Evolutionary conservation across 148 eudicot species (phyloP).

Genomic region (Simmondsia chinensis): DNA sequence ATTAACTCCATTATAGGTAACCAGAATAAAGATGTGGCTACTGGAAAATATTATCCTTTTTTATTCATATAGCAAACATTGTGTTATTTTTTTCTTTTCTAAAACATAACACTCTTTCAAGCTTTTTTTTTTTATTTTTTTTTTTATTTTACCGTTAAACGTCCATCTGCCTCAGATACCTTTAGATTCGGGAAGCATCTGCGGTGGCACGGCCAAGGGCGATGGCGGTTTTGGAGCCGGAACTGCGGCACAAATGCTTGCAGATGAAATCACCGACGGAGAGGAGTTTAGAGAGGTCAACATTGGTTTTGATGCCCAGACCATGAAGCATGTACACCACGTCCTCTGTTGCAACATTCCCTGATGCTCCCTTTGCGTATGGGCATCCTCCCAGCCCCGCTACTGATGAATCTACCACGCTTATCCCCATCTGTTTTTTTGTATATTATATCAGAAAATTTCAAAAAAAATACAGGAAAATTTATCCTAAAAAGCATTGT

Average conservation of each 20-base stretch:
- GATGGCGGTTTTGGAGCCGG: conserved; percentile 51
- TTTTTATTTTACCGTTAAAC: no score
- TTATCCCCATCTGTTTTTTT: conserved; percentile 61
- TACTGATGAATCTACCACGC: conserved; percentile 41
- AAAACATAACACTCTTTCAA: no score
- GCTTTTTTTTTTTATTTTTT: no score
- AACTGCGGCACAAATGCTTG: conserved; percentile 39
- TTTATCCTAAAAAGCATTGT: no score
- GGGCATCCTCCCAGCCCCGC: conserved; percentile 76
- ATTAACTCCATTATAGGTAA: no score
- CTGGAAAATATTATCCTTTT: no score
- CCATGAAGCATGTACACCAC: conserved; percentile 74
- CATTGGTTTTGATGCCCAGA: conserved; percentile 44
- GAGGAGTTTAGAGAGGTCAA: conserved; percentile 40
- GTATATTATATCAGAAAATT: no score
- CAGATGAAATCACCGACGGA: conserved; percentile 57
- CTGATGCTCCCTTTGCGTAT: conserved; percentile 69
- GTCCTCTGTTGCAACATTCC: conserved; percentile 69
- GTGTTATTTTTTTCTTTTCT: no score
- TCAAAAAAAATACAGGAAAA: not conserved
- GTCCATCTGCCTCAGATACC: no score
- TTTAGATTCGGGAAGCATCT: conserved; percentile 30
- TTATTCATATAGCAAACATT: no score
- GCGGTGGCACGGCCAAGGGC: conserved; percentile 40
- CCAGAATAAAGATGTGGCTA: no score